Conservation (phyloP, 2,329 filamentous ascomycete genomes). For the Dothideomycetes sp. region DNA sequence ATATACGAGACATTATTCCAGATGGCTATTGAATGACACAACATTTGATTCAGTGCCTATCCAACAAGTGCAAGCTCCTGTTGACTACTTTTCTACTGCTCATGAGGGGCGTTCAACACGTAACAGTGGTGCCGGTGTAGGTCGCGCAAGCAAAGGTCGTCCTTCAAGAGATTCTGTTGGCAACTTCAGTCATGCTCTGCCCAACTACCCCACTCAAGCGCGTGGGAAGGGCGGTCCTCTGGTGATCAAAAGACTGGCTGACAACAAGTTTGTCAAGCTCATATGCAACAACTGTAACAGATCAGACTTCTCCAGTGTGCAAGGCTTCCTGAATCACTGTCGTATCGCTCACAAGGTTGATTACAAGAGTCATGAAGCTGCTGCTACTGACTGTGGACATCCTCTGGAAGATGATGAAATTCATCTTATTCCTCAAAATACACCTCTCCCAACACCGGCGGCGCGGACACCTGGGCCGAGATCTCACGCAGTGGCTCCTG, state of each 20-base stretch:
- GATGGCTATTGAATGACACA: slow-evolving; percentile 85
- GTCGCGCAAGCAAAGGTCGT: slow-evolving; percentile 39
- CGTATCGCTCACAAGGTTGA: slow-evolving; percentile 89
- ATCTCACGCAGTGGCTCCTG: background rate
- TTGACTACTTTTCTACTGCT: slow-evolving; percentile 11
- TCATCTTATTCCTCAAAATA: slow-evolving; percentile 8
- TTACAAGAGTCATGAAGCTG: slow-evolving; percentile 93
- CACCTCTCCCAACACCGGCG: slow-evolving; percentile 3
- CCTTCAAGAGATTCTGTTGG: slow-evolving; percentile 48
- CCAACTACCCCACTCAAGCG: slow-evolving; percentile 58
- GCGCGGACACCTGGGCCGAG: slow-evolving; percentile 7
- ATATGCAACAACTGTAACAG: slow-evolving; percentile 79
- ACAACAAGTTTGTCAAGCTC: slow-evolving; percentile 78
- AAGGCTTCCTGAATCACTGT: slow-evolving; percentile 99
- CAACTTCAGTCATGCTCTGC: slow-evolving; percentile 36
- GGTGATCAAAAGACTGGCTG: slow-evolving; percentile 68
- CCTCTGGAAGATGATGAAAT: slow-evolving; percentile 60
- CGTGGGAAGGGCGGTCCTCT: slow-evolving; percentile 65
- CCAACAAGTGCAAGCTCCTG: slow-evolving; percentile 12
- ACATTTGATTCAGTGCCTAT: slow-evolving; percentile 55
- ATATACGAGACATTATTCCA: slow-evolving; percentile 87
- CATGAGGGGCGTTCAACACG: slow-evolving; percentile 68
- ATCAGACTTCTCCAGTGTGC: slow-evolving; percentile 88
- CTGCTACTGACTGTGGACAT: slow-evolving; percentile 77
- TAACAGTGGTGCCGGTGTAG: slow-evolving; percentile 54